Conservation (phyloP, 768 basidiomycete species). For the Cystoderma amianthinum region DNA sequence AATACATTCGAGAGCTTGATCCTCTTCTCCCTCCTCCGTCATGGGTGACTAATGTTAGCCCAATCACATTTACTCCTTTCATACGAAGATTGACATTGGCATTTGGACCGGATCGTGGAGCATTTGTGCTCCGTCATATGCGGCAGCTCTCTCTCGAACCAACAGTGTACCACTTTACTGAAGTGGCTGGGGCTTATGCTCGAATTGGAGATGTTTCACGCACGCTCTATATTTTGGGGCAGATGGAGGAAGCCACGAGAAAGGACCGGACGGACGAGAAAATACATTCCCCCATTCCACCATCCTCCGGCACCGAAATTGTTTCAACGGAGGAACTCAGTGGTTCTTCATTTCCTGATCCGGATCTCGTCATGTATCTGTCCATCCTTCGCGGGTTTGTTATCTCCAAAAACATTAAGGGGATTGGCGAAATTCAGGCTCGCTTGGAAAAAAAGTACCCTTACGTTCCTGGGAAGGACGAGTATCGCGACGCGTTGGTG, state of each 20-base stretch:
- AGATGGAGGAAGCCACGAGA: constrained; percentile 26
- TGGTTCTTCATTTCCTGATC: constrained; percentile 5
- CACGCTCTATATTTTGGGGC: constrained; percentile 34
- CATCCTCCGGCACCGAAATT: no score
- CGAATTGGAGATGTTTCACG: constrained; percentile 22
- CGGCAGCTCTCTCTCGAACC: constrained; percentile 35
- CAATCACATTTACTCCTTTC: constrained; percentile 46
- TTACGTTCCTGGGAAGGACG: constrained; percentile 5
- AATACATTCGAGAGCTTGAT: constrained; percentile 4
- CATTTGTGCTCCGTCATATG: constrained; percentile 48
- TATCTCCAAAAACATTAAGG: constrained; percentile 7
- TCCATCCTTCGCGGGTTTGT: constrained; percentile 16
- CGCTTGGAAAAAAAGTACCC: constrained; percentile 2
- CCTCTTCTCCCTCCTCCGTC: constrained; percentile 18
- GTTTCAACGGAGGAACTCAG: no score
- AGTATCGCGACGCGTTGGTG: constrained; percentile 1
- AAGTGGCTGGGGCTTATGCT: constrained; percentile 40
- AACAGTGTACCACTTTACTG: constrained; percentile 38
- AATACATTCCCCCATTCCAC: neutral
- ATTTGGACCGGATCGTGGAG: constrained; percentile 22
- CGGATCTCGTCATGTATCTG: constrained; percentile 14
- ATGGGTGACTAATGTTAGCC: constrained; percentile 19
- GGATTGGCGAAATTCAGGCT: constrained; percentile 7
- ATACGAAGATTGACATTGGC: constrained; percentile 29
- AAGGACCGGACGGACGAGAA: no score